Evolutionary conservation across 1,284 basidiomycete species (phyloP).

Genomic region (Sporisorium iseilematis-ciliati): DNA sequence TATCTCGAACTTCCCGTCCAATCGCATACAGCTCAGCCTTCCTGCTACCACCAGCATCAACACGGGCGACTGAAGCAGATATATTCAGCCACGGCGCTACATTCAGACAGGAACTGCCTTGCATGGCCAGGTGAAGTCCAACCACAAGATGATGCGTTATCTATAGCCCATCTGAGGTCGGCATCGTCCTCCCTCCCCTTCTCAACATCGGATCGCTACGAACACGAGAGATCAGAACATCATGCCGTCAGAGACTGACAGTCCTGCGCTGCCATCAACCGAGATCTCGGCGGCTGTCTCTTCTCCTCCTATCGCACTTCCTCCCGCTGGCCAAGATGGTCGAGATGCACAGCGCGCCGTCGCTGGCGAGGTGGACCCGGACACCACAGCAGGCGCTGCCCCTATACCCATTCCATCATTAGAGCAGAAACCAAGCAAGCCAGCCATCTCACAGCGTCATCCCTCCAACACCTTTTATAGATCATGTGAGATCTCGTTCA

Average conservation of each 20-base stretch:
- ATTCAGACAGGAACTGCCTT: neutral
- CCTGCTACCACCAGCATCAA: neutral
- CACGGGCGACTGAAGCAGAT: too few species aligned
- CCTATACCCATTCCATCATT: conserved; percentile 32
- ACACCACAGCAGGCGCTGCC: conserved; percentile 12
- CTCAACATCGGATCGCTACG: neutral
- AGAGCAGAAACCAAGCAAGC: conserved; percentile 20
- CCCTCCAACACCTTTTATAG: conserved; percentile 51
- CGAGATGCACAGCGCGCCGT: conserved; percentile 38
- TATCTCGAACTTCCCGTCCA: conserved; percentile 2
- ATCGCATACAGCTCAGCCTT: neutral
- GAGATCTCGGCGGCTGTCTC: conserved; percentile 37
- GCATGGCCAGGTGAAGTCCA: conserved; percentile 9
- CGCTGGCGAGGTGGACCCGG: conserved; percentile 14
- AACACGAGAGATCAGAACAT: neutral
- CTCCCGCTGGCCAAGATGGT: conserved; percentile 49
- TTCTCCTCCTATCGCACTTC: conserved; percentile 17
- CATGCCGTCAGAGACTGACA: conserved; percentile 21
- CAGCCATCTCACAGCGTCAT: conserved; percentile 33
- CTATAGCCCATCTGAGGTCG: conserved; percentile 4
- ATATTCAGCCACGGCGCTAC: neutral
- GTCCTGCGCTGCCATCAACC: conserved; percentile 34
- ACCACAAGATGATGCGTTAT: conserved; percentile 5
- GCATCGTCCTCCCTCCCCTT: neutral
- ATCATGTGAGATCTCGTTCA: conserved; percentile 51